Evolutionary conservation across 768 basidiomycete species (phyloP).

Genomic region (Pulveroboletus sp.): DNA sequence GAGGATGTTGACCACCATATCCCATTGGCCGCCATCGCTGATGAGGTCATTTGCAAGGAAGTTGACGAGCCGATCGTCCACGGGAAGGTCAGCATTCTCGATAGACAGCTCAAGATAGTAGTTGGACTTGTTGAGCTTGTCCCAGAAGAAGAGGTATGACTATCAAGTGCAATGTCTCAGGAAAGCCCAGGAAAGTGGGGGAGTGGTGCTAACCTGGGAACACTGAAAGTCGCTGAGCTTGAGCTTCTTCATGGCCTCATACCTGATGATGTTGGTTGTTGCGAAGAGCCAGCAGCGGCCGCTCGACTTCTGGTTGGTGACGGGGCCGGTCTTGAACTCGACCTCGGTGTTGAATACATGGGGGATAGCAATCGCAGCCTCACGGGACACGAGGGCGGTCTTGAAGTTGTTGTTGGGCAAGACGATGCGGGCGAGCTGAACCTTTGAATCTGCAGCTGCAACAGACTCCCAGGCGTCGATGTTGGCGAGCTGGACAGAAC

Average conservation of each 20-base stretch:
- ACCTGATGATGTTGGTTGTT: constrained; percentile 82
- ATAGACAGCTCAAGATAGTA: constrained; percentile 90
- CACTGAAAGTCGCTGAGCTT: constrained; percentile 89
- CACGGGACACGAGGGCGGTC: constrained; percentile 59
- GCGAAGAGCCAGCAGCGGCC: constrained; percentile 97
- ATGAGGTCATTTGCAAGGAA: constrained; percentile 77
- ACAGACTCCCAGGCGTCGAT: constrained; percentile 67
- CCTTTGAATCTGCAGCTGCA: constrained; percentile 54
- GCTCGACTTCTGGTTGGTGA: constrained; percentile 84
- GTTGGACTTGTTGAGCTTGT: constrained; percentile 89
- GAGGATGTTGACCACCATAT: constrained; percentile 77
- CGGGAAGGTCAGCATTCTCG: constrained; percentile 71
- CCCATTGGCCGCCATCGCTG: constrained; percentile 93
- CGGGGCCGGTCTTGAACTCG: constrained; percentile 77
- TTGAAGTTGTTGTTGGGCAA: constrained; percentile 68
- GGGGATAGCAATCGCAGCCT: constrained; percentile 56
- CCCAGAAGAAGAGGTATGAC: constrained; percentile 95
- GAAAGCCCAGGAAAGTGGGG: not conserved
- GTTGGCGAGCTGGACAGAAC: constrained; percentile 57
- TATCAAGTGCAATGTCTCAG: constrained; percentile 27
- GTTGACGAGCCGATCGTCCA: constrained; percentile 81
- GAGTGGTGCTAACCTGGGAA: constrained; percentile 58
- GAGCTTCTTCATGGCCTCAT: constrained; percentile 81
- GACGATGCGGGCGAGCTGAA: constrained; percentile 73
- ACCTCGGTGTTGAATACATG: constrained; percentile 84